Base-by-base conservation (phyloP, 805 yeast genomes). In the Candida vartiovaarae region DNA sequence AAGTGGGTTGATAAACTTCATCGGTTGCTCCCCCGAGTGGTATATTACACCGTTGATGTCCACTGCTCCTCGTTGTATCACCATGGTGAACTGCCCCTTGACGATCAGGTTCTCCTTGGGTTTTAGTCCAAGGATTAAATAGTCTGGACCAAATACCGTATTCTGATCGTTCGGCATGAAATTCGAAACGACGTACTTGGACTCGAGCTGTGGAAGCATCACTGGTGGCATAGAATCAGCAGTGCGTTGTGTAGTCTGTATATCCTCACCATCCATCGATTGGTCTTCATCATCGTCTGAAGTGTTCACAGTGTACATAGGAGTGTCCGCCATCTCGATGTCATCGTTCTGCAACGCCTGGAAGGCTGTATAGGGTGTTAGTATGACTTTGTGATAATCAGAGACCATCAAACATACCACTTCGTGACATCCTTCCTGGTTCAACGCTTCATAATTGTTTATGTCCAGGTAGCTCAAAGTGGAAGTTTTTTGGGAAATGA, bases 51-150 rank as follows among this genome's bases (percentile, higher is more conserved):
- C 65, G 48, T 79, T 78, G 1, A 78, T 46, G 4, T 59, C 48
- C 1, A 75, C 54, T 0, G 74, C 70, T 15, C 84, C 84, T 41
- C 72, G 56, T 46, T 68, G 70, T 0, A 78, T 60, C 4, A 55
- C 54, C 25, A 78, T 40, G 4, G 38, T 52, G 49, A 66, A 76
- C 46, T 71, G 77, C 1, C 84, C 84, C 43, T 64, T 61, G 1
- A 78, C 42, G 34, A 75, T 50, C 3, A 78, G 45, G 40, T 55
- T 64, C 44, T 78, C 77, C 27, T 61, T 58, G 2, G 57, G 49
- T 42, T 66, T 69, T 31, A 78, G 62, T 0, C 76, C 80, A 35
- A 76, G 39, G 4, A 62, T 56, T 1, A 67, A 62, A 38, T 62
- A 56, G 5, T 60, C 53, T 4, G 60, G 59, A 7, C 57, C 57